Base-by-base conservation (phyloP, 2,329 filamentous ascomycete genomes). In the Teratosphaeria pseudoeucalypti region DNA sequence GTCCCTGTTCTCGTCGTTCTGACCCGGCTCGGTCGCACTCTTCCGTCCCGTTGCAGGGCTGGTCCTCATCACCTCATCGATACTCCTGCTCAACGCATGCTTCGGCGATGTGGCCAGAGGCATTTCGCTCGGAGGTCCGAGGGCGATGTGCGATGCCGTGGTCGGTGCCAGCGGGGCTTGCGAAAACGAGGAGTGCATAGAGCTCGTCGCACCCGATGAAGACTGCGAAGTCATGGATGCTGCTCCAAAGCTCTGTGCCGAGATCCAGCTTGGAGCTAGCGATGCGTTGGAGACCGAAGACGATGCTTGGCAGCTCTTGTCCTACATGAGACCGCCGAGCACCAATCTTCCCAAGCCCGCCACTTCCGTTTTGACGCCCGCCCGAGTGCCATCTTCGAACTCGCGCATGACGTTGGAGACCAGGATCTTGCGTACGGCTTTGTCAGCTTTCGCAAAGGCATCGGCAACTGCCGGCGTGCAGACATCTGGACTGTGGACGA, bases 321-420 rank as follows among this genome's bases (percentile, higher is more conserved):
- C 64, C 66, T 70, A 85, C 82, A 96, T 86, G 65, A 97, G 77
- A 0, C 92, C 94, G 2, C 91, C 90, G 1, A 97, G 75, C 1
- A 97, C 91, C 34, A 96, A 87, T 73, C 90, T 94, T 56, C 90
- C 89, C 47, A 99, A 84, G 37, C 88, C 91, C 1, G 86, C 86
- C 55, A 97, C 80, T 76, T 99, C 94, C 12, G 82, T 83, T 75
- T 88, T 92, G 34, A 90, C 83, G 10, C 88, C 86, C 53, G 78
- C 79, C 54, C 92, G 80, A 72, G 88, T 94, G 23, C 85, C 84
- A 60, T 96, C 92, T 73, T 97, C 94, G 72, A 97, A 96, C 70
- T 99, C 94, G 66, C 91, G 86, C 55, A 96, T 87, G 1, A 95
- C 84, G 6, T 88, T 88, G 54, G 90, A 86, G 1, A 99, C 83